phyloP scores from a whole-genome alignment of 179 eudicot genomes.

The Sideroxylon spinosum region DNA sequence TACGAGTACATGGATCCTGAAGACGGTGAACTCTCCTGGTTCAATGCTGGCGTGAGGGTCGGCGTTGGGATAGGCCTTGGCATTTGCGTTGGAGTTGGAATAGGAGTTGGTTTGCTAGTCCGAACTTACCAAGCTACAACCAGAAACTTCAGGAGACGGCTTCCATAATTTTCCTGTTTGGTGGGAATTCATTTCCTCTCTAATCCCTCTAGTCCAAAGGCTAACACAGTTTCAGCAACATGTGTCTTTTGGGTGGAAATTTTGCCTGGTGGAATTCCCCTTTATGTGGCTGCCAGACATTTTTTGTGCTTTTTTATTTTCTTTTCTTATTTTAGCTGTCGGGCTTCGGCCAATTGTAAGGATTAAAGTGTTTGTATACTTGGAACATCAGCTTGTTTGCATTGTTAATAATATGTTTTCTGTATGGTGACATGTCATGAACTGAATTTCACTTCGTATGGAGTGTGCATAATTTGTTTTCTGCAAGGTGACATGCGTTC shows the following conservation, averaged over 20 bases:
- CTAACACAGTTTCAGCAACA: neutral
- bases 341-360: neutral
- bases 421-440: neutral
- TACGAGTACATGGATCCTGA: constrained; percentile 76
- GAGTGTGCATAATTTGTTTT: neutral
- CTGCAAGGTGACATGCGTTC: too few relatives aligned
- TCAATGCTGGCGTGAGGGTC: constrained; percentile 83
- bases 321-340: neutral
- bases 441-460: neutral
- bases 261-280: neutral
- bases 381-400: neutral
- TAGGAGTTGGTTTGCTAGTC: constrained; percentile 83
- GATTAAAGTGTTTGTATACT: neutral
- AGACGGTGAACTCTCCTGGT: constrained; percentile 86
- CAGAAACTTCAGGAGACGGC: constrained; percentile 63
- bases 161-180: constrained; percentile 28
- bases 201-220: too few relatives aligned
- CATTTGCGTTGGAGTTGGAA: constrained; percentile 80
- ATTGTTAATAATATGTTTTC: neutral
- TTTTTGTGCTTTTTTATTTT: neutral
- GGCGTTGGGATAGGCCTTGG: constrained; percentile 98
- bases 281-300: neutral
- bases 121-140: constrained; percentile 80
- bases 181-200: neutral
- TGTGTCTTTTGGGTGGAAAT: neutral